Evolutionary conservation across 371 early-diverging fungal species (phyloP), one percentile per base, ranked within the genome.

Genomic region (Syncephalastrum contaminatum): DNA sequence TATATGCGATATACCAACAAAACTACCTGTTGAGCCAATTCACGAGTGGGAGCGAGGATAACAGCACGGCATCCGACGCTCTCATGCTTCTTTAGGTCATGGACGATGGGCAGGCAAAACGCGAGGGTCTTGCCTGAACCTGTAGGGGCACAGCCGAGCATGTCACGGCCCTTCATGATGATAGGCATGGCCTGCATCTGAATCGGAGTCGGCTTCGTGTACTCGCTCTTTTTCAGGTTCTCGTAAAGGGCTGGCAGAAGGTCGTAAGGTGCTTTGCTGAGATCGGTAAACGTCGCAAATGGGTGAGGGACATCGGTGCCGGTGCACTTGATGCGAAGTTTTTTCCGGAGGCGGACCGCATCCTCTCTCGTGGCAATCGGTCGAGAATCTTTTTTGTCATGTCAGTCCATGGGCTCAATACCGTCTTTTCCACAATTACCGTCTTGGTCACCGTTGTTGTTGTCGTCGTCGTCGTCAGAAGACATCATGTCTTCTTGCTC

Each of bases 91-190:
- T 89, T 83, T 48, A 96, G 69, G 52, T 88, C 81, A 53, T 94
- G 90, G 54, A 98, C 60, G 10, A 98, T 92, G 2, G 99, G 98
- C 19, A 99, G 67, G 27, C 95, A 60, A 66, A 92, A 99, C 1
- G 98, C 95, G 67, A 98, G 70, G 3, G 99, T 99, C 79, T 99
- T 99, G 69, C 99, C 99, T n/a, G 96, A 93, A 63, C 98, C 97
- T 1, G 98, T 98, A 21, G 94, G 91, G 0, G 99, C 96, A 69
- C 92, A 89, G 0, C 92, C 94, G 84, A 98, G 90, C 3, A 97
- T 12, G 69, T 95, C 95, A n/a, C 95, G 82, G 36, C 82, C 85
- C 75, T 86, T 27, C 24, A 27, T 63, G 60, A 92, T 79, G 42
- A 91, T 77, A 10, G 98, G 96, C 18, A 95, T 87, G 1, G 93